These are phyloP conservation scores for Coemansia sp. DNA, from an alignment of 192 early-diverging fungal genomes.

Conservation along the genomic window DNA sequence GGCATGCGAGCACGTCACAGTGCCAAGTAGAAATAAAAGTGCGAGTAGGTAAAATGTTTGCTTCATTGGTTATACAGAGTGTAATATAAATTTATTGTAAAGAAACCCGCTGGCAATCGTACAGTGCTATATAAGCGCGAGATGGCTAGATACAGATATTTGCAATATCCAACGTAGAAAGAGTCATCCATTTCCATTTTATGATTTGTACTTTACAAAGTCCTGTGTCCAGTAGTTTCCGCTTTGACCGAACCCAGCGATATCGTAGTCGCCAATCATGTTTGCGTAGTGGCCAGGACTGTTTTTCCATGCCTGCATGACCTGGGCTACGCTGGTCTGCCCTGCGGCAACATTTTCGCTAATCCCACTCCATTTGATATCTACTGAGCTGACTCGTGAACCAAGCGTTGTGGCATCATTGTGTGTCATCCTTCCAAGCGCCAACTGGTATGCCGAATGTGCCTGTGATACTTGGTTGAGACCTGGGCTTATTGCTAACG, in stretches of 20 bases:
- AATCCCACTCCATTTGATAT: not conserved
- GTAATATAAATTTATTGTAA: too few relatives aligned
- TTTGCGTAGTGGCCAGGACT: not conserved
- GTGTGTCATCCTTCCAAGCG: not conserved
- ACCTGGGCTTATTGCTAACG: not conserved
- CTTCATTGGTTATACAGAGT: too few relatives aligned
- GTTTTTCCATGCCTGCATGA: not conserved
- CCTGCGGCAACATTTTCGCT: not conserved
- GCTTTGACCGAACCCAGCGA: not conserved
- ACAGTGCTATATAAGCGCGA: too few relatives aligned
- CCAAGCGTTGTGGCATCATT: not conserved
- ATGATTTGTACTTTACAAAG: not conserved
- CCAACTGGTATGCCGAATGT: not conserved
- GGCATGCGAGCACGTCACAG: too few relatives aligned
- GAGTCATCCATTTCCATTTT: not conserved
- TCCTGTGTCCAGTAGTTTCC: slow-evolving; percentile 3
- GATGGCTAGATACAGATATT: too few relatives aligned
- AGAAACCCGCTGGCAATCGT: too few relatives aligned
- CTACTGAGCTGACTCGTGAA: not conserved
- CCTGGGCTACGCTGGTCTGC: not conserved
- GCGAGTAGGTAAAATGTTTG: too few relatives aligned
- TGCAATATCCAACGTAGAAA: too few relatives aligned
- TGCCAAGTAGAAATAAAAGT: too few relatives aligned
- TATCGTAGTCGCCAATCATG: slow-evolving; percentile 3
- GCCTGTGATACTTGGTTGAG: not conserved